phyloP scores from a whole-genome alignment of 768 basidiomycete species.

The Phaeolepiota aurea region DNA sequence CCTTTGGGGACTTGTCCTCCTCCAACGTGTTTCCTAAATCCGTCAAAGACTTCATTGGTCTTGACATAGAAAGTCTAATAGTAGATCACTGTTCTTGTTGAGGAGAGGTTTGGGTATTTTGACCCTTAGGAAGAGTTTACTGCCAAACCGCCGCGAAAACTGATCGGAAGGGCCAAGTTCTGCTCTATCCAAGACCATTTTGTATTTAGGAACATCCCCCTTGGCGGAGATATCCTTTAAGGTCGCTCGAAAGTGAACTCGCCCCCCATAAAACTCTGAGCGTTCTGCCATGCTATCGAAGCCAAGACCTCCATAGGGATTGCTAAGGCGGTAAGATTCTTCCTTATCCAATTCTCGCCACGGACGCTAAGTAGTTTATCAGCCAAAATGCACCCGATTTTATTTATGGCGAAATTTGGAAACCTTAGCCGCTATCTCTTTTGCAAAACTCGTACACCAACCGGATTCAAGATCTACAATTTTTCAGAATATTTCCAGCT shows the following conservation, averaged over 20 bases:
- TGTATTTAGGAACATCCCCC: constrained; percentile 16
- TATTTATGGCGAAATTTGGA: constrained; percentile 1
- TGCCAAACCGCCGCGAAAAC: constrained; percentile 55
- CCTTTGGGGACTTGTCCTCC: constrained; percentile 11
- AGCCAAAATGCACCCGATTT: background rate
- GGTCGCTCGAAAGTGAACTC: constrained; percentile 43
- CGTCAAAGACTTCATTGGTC: constrained; percentile 36
- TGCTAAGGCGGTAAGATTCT: constrained; percentile 24
- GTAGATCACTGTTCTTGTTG: constrained; percentile 17
- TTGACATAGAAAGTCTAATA: constrained; percentile 43
- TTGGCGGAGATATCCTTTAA: constrained; percentile 16
- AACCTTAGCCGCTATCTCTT: constrained; percentile 26
- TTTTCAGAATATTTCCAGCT: background rate
- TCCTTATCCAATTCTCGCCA: constrained; percentile 60
- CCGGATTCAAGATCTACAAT: background rate
- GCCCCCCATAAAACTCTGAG: constrained; percentile 52
- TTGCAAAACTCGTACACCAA: constrained; percentile 23
- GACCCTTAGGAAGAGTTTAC: constrained; percentile 46
- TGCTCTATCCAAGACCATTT: constrained; percentile 37
- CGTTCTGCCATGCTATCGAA: constrained; percentile 22
- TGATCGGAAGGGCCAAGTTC: constrained; percentile 47
- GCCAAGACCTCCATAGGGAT: constrained; percentile 33
- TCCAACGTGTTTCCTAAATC: no score
- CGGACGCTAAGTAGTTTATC: constrained; percentile 32
- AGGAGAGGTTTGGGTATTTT: constrained; percentile 27